Evolutionary conservation across 306 rosid species (phyloP).

Genomic region (Psophocarpus tetragonolobus): DNA sequence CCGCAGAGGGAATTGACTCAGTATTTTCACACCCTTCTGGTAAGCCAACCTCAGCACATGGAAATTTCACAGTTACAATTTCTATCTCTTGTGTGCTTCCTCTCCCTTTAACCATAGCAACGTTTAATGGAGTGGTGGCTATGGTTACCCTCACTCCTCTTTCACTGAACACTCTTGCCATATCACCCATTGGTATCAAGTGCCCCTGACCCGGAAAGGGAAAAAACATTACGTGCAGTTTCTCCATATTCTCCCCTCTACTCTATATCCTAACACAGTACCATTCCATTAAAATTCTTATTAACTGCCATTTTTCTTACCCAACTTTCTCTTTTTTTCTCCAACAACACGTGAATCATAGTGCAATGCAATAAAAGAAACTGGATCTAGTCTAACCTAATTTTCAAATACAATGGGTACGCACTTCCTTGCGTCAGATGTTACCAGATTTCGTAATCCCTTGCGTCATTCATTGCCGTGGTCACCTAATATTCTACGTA

Average conservation of each 20-base stretch:
- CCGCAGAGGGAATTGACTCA: background rate
- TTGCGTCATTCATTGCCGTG: conserved; percentile 46
- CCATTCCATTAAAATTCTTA: no score
- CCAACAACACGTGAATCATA: background rate
- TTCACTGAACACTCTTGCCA: background rate
- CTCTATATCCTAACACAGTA: no score
- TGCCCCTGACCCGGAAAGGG: conserved; percentile 12
- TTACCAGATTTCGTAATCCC: background rate
- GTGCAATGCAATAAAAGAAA: background rate
- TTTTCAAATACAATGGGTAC: background rate
- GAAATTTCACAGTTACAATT: conserved; percentile 33
- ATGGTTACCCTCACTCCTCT: conserved; percentile 12
- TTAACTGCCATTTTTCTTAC: no score
- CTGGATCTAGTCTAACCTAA: no score
- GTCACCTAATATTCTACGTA: background rate
- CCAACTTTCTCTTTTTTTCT: no score
- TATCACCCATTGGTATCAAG: conserved; percentile 7
- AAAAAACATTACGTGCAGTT: background rate
- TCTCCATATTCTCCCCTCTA: background rate
- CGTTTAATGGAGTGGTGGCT: conserved; percentile 20
- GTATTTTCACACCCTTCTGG: conserved; percentile 44
- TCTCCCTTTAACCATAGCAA: no score
- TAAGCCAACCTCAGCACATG: conserved; percentile 24
- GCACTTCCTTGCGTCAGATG: background rate
- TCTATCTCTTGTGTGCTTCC: no score